Conservation (phyloP, 345 rosid genomes). For the Lepidium aucheri region DNA sequence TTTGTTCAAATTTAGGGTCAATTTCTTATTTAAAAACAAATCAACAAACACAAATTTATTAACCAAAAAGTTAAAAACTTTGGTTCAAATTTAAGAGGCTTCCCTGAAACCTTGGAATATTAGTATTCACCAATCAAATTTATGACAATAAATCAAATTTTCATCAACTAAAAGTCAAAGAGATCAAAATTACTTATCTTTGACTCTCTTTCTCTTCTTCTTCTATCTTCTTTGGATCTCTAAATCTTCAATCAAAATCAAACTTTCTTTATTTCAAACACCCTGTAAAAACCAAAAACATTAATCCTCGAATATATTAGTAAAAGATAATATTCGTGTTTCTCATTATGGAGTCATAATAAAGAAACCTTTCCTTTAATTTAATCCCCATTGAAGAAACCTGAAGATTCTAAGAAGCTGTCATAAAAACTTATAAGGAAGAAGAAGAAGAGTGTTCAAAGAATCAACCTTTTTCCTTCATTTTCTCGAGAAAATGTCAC, state of each 20-base stretch:
- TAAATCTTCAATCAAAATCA: conserved; percentile 6
- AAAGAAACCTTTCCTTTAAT: conserved; percentile 18
- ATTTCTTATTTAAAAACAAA: conserved; percentile 7
- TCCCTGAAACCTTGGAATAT: conserved; percentile 21
- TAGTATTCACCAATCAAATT: conserved; percentile 16
- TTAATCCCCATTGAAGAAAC: conserved; percentile 38
- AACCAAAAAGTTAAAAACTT: neutral
- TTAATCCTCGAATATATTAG: conserved; percentile 15
- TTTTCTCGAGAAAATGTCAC: conserved; percentile 41
- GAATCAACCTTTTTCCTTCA: neutral
- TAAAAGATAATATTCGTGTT: neutral
- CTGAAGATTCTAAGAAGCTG: conserved; percentile 37
- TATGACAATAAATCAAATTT: too few relatives aligned
- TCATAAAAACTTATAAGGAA: neutral
- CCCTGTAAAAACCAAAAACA: conserved; percentile 17
- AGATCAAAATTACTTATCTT: conserved; percentile 3
- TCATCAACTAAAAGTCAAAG: neutral
- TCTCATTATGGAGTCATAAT: conserved; percentile 13
- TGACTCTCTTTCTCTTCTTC: conserved; percentile 10
- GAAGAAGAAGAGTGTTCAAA: neutral
- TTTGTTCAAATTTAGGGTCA: conserved; percentile 14
- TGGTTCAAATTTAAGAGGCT: conserved; percentile 7
- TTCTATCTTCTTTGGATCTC: conserved; percentile 17
- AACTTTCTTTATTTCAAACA: neutral
- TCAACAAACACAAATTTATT: neutral